Base-by-base conservation (phyloP, 768 basidiomycete species). In the Kwoniella bestiolae region DNA sequence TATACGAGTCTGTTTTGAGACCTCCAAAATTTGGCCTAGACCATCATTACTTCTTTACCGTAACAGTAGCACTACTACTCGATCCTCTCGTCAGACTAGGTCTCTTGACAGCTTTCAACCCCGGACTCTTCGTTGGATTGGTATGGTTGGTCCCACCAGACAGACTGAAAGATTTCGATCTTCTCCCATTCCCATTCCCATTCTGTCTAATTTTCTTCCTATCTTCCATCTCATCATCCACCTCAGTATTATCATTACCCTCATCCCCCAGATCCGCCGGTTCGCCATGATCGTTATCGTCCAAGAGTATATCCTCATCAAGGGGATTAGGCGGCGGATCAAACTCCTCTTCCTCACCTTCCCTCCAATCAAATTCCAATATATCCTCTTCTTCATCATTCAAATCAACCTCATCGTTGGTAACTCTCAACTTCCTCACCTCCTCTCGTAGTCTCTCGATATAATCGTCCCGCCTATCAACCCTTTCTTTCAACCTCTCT, bases 401-500 rank as follows among this genome's bases (percentile, higher is more conserved):
- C 23, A 5, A 76, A 75, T 8, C 61, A 23, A 58, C 60, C 16
- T 56, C 74, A 2, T 64, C 65, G 18, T 60, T 51, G 2, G 50
- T 12, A 3, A 62, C 63, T 50, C 75, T 38, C 50, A 94, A 79
- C 63, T 87, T 82, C 69, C 78, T 76, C 28, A 95, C 85, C 79
- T 93, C 92, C 68, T 75, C 79, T 68, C 91, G 84, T 76, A 95
- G 77, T 74, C 72, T 82, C 63, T 78, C 83, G 71, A 95, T 90
- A 82, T 93, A 92, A 50, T 84, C 85, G 74, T 96, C 92, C 68
- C 94, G 82, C 75, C 90, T 84, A 59, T 91, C 89, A 53, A 94
- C 86, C 31, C 90, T 86, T 18, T 83, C 88, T 66, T 90, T 90
- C 73, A 96, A 84, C 67, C 86, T 83, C 69, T 89, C 84, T 67